phyloP scores from a whole-genome alignment of 1,284 basidiomycete genomes.

The Cryptococcus sp. region DNA sequence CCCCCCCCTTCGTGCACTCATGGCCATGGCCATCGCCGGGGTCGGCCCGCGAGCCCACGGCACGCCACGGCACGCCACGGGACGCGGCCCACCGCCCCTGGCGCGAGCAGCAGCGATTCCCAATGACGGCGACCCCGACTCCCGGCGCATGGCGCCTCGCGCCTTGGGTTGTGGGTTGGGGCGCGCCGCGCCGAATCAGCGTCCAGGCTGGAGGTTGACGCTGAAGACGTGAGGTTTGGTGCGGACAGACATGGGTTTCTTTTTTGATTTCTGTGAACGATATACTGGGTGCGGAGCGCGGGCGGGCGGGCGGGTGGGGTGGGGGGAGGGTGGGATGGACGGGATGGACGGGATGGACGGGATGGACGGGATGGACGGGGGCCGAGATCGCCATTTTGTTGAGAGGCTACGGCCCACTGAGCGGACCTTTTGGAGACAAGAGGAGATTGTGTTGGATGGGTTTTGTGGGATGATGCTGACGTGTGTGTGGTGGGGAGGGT shows the following conservation, averaged over 20 bases:
- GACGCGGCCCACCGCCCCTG: no score
- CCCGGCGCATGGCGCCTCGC: background rate
- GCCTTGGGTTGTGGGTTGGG: background rate
- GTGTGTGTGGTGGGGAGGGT: no score
- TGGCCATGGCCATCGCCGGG: no score
- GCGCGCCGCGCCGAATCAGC: conserved; percentile 29
- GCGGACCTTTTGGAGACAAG: conserved; percentile 10
- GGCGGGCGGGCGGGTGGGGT: background rate
- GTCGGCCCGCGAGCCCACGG: no score
- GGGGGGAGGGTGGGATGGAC: background rate
- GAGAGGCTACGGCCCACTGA: conserved; percentile 17
- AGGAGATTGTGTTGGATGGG: no score
- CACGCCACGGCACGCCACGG: no score
- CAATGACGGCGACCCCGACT: background rate
- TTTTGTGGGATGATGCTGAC: no score
- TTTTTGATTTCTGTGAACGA: no score
- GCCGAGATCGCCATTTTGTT: conserved; percentile 11
- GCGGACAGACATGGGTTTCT: conserved; percentile 15
- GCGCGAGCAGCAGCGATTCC: no score
- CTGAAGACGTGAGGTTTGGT: conserved; percentile 31
- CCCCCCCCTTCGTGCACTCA: background rate
- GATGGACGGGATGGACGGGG: conserved; percentile 1
- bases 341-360: background rate
- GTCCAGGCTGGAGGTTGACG: conserved; percentile 8
- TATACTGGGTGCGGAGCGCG: conserved; percentile 1